These are phyloP conservation scores for Omphalotus olearius DNA, from an alignment of 1,284 basidiomycete genomes.

Conservation along the genomic window DNA sequence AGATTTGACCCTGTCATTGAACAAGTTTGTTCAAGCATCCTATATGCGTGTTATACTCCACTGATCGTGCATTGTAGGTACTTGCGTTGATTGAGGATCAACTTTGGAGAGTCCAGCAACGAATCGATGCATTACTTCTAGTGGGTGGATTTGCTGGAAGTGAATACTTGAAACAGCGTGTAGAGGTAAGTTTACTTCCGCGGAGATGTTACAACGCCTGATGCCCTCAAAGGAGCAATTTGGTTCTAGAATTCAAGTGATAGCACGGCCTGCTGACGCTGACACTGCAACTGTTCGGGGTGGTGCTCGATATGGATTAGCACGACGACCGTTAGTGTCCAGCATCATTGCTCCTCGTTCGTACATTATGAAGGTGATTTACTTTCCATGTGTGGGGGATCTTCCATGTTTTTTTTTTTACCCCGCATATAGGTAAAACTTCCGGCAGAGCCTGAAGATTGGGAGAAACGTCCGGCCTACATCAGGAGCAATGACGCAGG, in stretches of 20 bases:
- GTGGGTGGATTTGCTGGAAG: slow-evolving; percentile 84
- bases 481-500: slow-evolving; percentile 72
- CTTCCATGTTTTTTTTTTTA: no score
- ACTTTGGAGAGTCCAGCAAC: slow-evolving; percentile 55
- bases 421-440: slow-evolving; percentile 61
- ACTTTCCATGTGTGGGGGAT: not conserved
- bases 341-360: slow-evolving; percentile 74
- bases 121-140: slow-evolving; percentile 72
- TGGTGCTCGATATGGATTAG: slow-evolving; percentile 79
- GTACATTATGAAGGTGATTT: slow-evolving; percentile 74
- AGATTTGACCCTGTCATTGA: slow-evolving; percentile 72
- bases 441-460: slow-evolving; percentile 76
- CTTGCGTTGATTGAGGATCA: slow-evolving; percentile 74
- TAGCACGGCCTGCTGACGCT: slow-evolving; percentile 74
- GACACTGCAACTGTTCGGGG: slow-evolving; percentile 82
- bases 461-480: slow-evolving; percentile 76
- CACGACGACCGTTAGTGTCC: slow-evolving; percentile 66
- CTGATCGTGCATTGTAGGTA: slow-evolving; percentile 40
- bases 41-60: slow-evolving; percentile 12
- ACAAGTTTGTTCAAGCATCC: slow-evolving; percentile 40
- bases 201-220: slow-evolving; percentile 8
- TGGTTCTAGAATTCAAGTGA: slow-evolving; percentile 57
- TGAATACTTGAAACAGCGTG: slow-evolving; percentile 72
- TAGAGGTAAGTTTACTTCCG: slow-evolving; percentile 46
- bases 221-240: slow-evolving; percentile 51